Conservation (phyloP, 176 grass and related monocot genomes). For the Microstegium vimineum region DNA sequence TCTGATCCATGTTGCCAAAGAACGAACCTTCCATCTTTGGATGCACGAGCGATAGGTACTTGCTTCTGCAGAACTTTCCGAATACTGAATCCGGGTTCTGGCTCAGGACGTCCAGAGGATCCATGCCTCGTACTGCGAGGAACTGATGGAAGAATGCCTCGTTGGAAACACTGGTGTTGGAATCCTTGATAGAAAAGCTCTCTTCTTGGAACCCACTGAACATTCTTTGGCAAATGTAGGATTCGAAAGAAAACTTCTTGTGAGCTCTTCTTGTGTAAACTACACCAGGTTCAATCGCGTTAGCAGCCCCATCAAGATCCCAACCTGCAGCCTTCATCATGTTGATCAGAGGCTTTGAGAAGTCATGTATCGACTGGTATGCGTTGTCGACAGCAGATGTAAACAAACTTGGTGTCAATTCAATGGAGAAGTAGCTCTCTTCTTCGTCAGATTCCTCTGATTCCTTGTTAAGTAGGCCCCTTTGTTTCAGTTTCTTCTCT, state of each 20-base stretch:
- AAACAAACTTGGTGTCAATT: slow-evolving; percentile 83
- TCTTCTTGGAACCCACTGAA: slow-evolving; percentile 91
- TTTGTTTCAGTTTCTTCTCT: slow-evolving; percentile 96
- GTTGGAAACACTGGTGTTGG: slow-evolving; percentile 43
- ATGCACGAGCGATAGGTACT: slow-evolving; percentile 77
- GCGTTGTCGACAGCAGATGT: slow-evolving; percentile 74
- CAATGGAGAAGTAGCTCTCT: slow-evolving; percentile 83
- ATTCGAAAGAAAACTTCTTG: slow-evolving; percentile 94
- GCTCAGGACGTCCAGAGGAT: slow-evolving; percentile 90
- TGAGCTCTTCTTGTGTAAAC: slow-evolving; percentile 69
- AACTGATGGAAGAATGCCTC: slow-evolving; percentile 89
- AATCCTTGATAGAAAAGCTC: slow-evolving; percentile 61
- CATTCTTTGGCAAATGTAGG: slow-evolving; percentile 92
- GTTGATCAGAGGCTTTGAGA: slow-evolving; percentile 93
- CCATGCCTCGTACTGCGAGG: slow-evolving; percentile 78
- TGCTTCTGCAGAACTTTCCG: slow-evolving; percentile 86
- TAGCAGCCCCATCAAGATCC: slow-evolving; percentile 95
- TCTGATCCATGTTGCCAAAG: slow-evolving; percentile 88
- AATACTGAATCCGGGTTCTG: slow-evolving; percentile 80
- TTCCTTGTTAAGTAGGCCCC: slow-evolving; percentile 83
- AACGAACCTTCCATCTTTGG: slow-evolving; percentile 92
- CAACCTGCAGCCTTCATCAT: slow-evolving; percentile 97
- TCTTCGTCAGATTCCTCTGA: slow-evolving; percentile 73
- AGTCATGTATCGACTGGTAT: slow-evolving; percentile 94
- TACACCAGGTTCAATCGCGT: slow-evolving; percentile 64